Evolutionary conservation across 371 early-diverging fungal species (phyloP), one percentile per base, ranked within the genome.

Genomic region (Mitosporidium daphniae): DNA sequence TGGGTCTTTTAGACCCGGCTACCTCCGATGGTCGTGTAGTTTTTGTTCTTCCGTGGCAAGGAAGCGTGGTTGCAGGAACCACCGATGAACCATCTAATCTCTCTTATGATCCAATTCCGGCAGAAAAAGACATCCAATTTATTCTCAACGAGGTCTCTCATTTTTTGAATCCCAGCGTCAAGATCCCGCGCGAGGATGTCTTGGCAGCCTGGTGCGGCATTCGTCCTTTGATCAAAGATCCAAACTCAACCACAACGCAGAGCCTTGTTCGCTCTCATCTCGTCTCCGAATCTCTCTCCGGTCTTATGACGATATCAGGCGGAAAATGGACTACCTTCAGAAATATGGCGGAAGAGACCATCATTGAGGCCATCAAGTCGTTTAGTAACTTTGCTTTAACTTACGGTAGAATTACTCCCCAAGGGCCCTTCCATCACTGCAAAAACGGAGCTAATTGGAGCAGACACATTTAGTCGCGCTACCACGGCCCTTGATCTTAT

Each of bases 311-410:
- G 3, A 67, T 97, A 38, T 71, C 93, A 9, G 98, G 98, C 32
- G 98, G 98, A 27, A 97, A 97, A 43, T 97, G 98, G 98, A 97
- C 95, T 1, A 94, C 91, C 1, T 94, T 77, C 48, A 64, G 98
- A 33, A 62, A 64, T 29, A 94, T 94, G 93, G 95, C 95, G 13
- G 57, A 78, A 37, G 86, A 94, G 36, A 71, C 91, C 0, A 59
- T 94, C 17, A 78, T 86, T 40, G 39, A 49, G 29, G 91, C 91
- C 8, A 58, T 91, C 17, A 40, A 59, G 29, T 48, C 41, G 8
- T 75, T 61, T 37, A 41, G 40, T 29, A 23, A n/a, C n/a, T n/a
- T n/a, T n/a, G n/a, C n/a, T n/a, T n/a, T n/a, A n/a, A n/a, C n/a
- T n/a, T n/a, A n/a, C n/a, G n/a, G n/a, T n/a, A n/a, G n/a, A n/a